Evolutionary conservation across 208 protist genomes (phyloP).

Genomic region (Naegleria gruberi): DNA sequence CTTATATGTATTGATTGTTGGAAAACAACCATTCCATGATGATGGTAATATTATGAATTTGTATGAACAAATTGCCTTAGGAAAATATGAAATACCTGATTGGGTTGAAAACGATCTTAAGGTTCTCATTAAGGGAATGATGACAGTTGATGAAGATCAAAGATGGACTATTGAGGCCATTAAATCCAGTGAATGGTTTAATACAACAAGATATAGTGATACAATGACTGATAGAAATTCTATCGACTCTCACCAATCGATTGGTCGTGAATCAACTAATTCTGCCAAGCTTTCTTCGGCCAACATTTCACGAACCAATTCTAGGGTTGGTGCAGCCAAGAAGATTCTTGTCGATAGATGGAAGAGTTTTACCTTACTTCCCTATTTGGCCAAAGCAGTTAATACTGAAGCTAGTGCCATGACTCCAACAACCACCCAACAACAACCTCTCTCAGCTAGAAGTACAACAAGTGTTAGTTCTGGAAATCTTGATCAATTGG

Average conservation of each 20-base stretch:
- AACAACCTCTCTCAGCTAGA: neutral
- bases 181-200: neutral
- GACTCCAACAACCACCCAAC: neutral
- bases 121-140: constrained; percentile 1
- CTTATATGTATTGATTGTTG: constrained; percentile 10
- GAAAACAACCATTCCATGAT: constrained; percentile 20
- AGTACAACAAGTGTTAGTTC: too few relatives aligned
- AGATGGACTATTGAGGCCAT: neutral
- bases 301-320: too few relatives aligned
- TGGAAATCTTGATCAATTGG: too few relatives aligned
- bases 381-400: constrained; percentile 1
- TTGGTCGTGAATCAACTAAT: too few relatives aligned
- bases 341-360: neutral
- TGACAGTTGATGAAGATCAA: constrained; percentile 20
- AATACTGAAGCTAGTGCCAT: neutral
- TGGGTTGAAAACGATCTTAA: neutral
- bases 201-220: neutral
- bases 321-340: too few relatives aligned
- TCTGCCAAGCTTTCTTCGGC: too few relatives aligned
- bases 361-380: neutral
- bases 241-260: too few relatives aligned
- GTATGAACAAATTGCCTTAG: neutral
- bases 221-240: too few relatives aligned
- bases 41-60: neutral
- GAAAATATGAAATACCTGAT: constrained; percentile 14